Percentiles rank a stretch among this genome's conserved stretches.
Evolutionary conservation across 768 basidiomycete species (phyloP).

Genomic region (Hygrophorus russula): DNA sequence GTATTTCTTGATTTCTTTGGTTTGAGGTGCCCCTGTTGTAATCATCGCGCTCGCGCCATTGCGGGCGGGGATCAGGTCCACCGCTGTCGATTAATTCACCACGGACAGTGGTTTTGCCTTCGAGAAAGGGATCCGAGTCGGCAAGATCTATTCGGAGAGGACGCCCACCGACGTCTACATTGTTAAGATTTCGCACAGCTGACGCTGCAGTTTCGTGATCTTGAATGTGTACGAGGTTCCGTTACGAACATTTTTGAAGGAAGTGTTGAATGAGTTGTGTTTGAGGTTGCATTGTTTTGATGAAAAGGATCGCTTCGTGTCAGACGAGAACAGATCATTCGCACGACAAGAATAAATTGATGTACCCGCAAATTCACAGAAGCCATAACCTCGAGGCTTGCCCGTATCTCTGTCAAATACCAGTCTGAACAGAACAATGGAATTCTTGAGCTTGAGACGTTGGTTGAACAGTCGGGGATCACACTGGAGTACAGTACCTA

Average conservation of each 20-base stretch:
- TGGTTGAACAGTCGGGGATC: slow-evolving; percentile 4
- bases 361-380: slow-evolving; percentile 87
- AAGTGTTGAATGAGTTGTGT: background rate
- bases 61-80: slow-evolving; percentile 41
- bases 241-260: background rate
- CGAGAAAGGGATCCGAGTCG: slow-evolving; percentile 85
- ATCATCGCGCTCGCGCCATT: slow-evolving; percentile 40
- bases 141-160: slow-evolving; percentile 91
- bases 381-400: slow-evolving; percentile 89
- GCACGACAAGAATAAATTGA: slow-evolving; percentile 19
- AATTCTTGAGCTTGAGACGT: background rate
- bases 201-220: slow-evolving; percentile 95
- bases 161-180: slow-evolving; percentile 84
- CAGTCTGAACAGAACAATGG: slow-evolving; percentile 34
- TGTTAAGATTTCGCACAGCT: slow-evolving; percentile 93
- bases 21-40: slow-evolving; percentile 2
- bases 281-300: slow-evolving; percentile 6
- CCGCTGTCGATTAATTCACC: slow-evolving; percentile 72
- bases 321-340: slow-evolving; percentile 18
- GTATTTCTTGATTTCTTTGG: background rate
- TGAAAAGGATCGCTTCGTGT: slow-evolving; percentile 21
- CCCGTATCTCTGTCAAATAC: slow-evolving; percentile 91
- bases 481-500: slow-evolving; percentile 33
- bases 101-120: slow-evolving; percentile 81
- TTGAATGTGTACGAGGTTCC: slow-evolving; percentile 18